phyloP scores from a whole-genome alignment of 192 early-diverging fungal genomes.

The Gamsiella multidivaricata region DNA sequence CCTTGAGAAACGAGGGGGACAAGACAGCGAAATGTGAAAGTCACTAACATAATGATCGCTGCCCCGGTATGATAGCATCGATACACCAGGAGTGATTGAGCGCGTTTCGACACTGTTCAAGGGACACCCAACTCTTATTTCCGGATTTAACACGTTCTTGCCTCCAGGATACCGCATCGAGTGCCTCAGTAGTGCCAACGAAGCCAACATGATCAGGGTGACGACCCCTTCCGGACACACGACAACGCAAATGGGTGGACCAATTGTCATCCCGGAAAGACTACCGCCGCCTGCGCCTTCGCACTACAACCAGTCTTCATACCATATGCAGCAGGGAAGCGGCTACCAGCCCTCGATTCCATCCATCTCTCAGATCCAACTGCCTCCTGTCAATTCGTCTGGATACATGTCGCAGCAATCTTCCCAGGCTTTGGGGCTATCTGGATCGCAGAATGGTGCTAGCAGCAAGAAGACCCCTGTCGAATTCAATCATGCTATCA shows the following conservation, averaged over 20 bases:
- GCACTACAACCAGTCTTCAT: conserved; percentile 50
- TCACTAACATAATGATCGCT: conserved; percentile 1
- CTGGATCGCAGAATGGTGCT: conserved; percentile 50
- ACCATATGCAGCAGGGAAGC: conserved; percentile 44
- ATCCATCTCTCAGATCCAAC: conserved; percentile 38
- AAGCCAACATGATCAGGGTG: conserved; percentile 82
- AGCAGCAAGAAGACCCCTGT: conserved; percentile 75
- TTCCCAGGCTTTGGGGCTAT: conserved; percentile 21
- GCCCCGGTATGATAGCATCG: conserved; percentile 68
- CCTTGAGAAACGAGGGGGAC: neutral
- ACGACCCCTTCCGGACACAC: conserved; percentile 85
- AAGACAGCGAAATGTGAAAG: conserved; percentile 1
- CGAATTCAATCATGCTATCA: conserved; percentile 99
- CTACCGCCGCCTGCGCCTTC: conserved; percentile 26
- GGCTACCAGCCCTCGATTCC: conserved; percentile 55
- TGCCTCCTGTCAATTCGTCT: conserved; percentile 37
- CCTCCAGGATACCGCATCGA: conserved; percentile 98
- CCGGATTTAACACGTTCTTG: conserved; percentile 98
- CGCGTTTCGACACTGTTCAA: conserved; percentile 96
- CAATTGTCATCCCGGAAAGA: conserved; percentile 45
- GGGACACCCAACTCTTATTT: conserved; percentile 89
- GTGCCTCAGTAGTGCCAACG: conserved; percentile 82
- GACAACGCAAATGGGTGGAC: conserved; percentile 63
- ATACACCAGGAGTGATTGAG: conserved; percentile 97
- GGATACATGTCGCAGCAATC: conserved; percentile 37